Evolutionary conservation across 768 basidiomycete genomes (phyloP).

Genomic region (Neoboletus magnificus): DNA sequence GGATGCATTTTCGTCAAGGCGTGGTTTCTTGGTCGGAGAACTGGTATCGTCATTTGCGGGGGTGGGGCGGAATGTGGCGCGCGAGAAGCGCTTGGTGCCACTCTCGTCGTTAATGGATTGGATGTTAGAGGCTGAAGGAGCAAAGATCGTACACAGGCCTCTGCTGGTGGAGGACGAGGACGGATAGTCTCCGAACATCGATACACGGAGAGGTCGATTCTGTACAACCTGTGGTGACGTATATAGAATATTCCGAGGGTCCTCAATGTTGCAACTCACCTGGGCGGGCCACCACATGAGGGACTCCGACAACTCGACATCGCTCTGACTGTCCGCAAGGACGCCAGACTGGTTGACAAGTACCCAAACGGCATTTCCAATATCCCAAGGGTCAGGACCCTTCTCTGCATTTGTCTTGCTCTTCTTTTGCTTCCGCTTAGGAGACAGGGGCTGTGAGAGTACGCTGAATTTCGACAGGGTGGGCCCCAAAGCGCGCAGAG

Average conservation of each 20-base stretch:
- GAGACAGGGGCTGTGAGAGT: constrained; percentile 21
- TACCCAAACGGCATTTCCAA: constrained; percentile 52
- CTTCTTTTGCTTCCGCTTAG: constrained; percentile 20
- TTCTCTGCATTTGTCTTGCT: constrained; percentile 1
- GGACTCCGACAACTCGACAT: constrained; percentile 13
- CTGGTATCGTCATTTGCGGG: constrained; percentile 3
- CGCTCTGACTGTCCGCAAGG: constrained; percentile 32
- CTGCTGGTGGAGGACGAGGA: constrained; percentile 25
- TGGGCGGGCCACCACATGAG: constrained; percentile 71
- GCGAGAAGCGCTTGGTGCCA: constrained; percentile 43
- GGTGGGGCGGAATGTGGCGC: constrained; percentile 32
- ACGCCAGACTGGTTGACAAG: constrained; percentile 41
- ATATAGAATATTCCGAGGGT: constrained; percentile 4
- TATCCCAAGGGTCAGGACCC: constrained; percentile 13
- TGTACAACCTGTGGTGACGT: constrained; percentile 20
- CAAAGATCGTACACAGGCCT: constrained; percentile 25
- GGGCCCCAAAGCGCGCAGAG: constrained; percentile 6
- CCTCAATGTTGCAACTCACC: constrained; percentile 36
- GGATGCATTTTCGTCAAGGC: constrained; percentile 27
- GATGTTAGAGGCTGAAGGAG: constrained; percentile 41
- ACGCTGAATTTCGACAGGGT: constrained; percentile 10
- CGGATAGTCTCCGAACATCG: constrained; percentile 31
- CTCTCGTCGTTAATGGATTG: constrained; percentile 34
- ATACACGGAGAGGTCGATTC: constrained; percentile 27
- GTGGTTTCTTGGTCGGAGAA: constrained; percentile 48